Evolutionary conservation across 2,329 filamentous ascomycete species (phyloP).

Genomic region (Fusarium sp.): DNA sequence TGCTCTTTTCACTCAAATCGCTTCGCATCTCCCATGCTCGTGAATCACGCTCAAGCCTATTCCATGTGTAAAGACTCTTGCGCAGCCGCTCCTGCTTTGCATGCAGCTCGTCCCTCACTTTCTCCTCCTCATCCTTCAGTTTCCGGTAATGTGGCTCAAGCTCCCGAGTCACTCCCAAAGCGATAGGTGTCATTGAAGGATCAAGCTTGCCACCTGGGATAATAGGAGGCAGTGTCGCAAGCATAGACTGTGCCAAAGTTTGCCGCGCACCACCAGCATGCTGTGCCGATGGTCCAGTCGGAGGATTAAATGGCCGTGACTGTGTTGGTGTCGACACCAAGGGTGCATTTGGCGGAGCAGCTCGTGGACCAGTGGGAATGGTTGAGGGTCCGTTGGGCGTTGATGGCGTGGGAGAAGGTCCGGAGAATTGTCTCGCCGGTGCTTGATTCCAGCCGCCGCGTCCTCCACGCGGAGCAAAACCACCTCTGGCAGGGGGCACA

Average conservation of each 20-base stretch:
- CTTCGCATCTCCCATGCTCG: conserved; percentile 65
- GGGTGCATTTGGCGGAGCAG: conserved; percentile 46
- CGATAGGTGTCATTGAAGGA: conserved; percentile 56
- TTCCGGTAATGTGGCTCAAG: conserved; percentile 65
- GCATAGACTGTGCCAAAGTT: conserved; percentile 63
- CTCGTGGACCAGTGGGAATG: conserved; percentile 63
- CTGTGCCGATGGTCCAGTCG: conserved; percentile 64
- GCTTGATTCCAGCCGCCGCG: conserved; percentile 58
- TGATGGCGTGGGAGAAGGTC: conserved; percentile 54
- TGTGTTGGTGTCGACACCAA: conserved; percentile 56
- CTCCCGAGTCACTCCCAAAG: conserved; percentile 62
- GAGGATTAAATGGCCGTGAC: conserved; percentile 65
- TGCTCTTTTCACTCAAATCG: conserved; percentile 66
- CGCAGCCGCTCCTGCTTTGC: conserved; percentile 65
- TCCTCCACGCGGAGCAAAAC: conserved; percentile 58
- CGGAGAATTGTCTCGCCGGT: conserved; percentile 49
- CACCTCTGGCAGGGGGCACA: conserved; percentile 57
- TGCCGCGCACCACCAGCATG: conserved; percentile 53
- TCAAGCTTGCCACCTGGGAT: conserved; percentile 67
- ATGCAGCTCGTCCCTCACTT: conserved; percentile 63
- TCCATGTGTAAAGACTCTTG: conserved; percentile 64
- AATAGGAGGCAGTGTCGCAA: conserved; percentile 62
- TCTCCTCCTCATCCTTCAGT: conserved; percentile 68
- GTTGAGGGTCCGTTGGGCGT: conserved; percentile 53
- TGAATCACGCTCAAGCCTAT: conserved; percentile 65